Percentiles rank a stretch among this genome's conserved stretches.
These are phyloP conservation scores for Cutaneotrichosporon cyanovorans DNA, from an alignment of 1,284 basidiomycete genomes.

Conservation along the genomic window DNA sequence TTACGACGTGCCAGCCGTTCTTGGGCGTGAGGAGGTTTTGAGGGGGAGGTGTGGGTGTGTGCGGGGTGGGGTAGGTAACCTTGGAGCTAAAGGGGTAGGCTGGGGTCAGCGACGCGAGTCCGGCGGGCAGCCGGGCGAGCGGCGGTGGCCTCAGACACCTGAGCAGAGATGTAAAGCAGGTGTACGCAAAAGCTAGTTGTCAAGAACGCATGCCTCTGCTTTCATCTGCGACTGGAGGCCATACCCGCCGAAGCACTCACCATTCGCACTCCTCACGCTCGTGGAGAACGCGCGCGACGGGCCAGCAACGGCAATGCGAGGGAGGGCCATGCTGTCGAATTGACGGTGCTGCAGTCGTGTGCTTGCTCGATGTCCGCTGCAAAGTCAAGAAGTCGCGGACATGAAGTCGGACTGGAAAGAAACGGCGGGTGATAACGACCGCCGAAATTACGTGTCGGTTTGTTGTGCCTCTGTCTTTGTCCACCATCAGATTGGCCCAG, in stretches of 20 bases:
- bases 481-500: too few relatives aligned
- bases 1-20: slow-evolving; percentile 70
- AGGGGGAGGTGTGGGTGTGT: too few relatives aligned
- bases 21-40: slow-evolving; percentile 46
- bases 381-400: too few relatives aligned
- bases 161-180: too few relatives aligned
- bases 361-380: too few relatives aligned
- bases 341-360: background rate
- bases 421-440: background rate
- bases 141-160: too few relatives aligned
- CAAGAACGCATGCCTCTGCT: too few relatives aligned
- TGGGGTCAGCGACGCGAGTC: slow-evolving; percentile 5
- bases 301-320: slow-evolving; percentile 9
- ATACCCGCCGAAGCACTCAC: background rate
- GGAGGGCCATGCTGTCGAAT: background rate
- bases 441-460: background rate
- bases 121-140: too few relatives aligned
- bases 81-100: slow-evolving; percentile 68
- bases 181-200: too few relatives aligned
- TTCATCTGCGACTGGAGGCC: background rate
- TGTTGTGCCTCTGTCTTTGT: background rate
- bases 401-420: background rate
- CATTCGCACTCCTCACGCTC: background rate
- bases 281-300: slow-evolving; percentile 9
- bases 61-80: slow-evolving; percentile 53